These are phyloP conservation scores for Dactylellina drechsleri DNA, from an alignment of 2,329 filamentous ascomycete genomes.

Conservation along the genomic window DNA sequence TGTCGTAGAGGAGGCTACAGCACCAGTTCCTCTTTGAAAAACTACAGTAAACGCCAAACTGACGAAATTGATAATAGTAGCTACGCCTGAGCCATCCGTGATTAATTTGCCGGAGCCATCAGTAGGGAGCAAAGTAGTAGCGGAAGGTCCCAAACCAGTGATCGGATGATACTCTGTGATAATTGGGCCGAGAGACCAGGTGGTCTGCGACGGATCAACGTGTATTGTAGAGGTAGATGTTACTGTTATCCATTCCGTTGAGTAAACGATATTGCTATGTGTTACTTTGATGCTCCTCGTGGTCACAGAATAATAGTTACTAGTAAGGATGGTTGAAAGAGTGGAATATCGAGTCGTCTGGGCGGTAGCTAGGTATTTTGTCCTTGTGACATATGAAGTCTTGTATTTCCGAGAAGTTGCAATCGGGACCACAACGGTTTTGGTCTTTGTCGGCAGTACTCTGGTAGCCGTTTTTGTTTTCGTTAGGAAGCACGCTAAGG, in stretches of 20 bases:
- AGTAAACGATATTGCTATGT: background rate
- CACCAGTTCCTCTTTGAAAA: background rate
- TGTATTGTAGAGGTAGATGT: conserved; percentile 1
- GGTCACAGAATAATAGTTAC: background rate
- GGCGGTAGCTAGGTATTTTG: background rate
- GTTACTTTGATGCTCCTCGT: background rate
- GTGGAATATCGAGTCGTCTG: background rate
- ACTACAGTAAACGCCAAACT: background rate
- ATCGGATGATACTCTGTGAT: background rate
- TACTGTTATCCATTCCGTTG: background rate
- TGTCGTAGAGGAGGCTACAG: background rate
- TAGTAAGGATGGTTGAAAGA: background rate
- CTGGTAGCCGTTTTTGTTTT: background rate
- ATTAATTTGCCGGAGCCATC: too few species aligned
- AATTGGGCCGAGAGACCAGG: background rate
- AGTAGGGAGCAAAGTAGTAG: conserved; percentile 2
- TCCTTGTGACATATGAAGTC: background rate
- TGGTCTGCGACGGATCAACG: background rate
- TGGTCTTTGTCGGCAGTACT: background rate
- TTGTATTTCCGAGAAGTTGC: background rate
- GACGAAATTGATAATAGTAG: conserved; percentile 3
- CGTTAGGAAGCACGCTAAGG: background rate
- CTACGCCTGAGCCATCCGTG: background rate
- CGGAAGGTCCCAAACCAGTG: background rate
- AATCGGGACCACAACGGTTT: background rate